These are phyloP conservation scores for Nakazawaea wyomingensis DNA, from an alignment of 805 yeast genomes.

Conservation along the genomic window DNA sequence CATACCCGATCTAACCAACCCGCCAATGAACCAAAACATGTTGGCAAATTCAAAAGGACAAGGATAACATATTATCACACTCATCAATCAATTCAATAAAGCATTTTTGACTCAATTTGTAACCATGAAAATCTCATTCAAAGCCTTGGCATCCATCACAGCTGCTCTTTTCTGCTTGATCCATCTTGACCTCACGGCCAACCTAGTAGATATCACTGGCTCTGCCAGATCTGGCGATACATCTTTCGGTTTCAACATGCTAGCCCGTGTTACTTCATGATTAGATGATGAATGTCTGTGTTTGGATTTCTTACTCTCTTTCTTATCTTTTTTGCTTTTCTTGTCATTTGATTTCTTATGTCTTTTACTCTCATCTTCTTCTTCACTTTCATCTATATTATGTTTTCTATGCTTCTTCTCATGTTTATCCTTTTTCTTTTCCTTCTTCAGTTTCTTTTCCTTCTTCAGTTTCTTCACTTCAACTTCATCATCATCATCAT, in stretches of 20 bases:
- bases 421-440: slow-evolving; percentile 20
- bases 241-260: slow-evolving; percentile 36
- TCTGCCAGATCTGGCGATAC: slow-evolving; percentile 18
- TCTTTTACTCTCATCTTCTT: slow-evolving; percentile 12
- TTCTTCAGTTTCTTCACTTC: slow-evolving; percentile 22
- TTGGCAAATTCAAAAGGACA: too few relatives aligned
- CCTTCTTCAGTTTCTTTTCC: slow-evolving; percentile 15
- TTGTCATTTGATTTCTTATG: slow-evolving; percentile 18
- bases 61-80: too few relatives aligned
- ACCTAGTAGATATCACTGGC: slow-evolving; percentile 43
- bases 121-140: slow-evolving; percentile 91
- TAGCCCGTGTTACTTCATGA: slow-evolving; percentile 29
- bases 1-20: too few relatives aligned
- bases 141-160: slow-evolving; percentile 80
- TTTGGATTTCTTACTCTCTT: slow-evolving; percentile 21
- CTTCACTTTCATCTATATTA: slow-evolving; percentile 17
- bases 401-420: slow-evolving; percentile 16
- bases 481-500: slow-evolving; percentile 23
- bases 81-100: too few relatives aligned
- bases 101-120: too few relatives aligned
- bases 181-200: slow-evolving; percentile 80
- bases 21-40: too few relatives aligned
- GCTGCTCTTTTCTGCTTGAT: slow-evolving; percentile 90
- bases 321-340: slow-evolving; percentile 22
- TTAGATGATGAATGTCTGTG: slow-evolving; percentile 12